Evolutionary conservation across 768 basidiomycete species (phyloP), one percentile per base, ranked within the genome.

Genomic region (Brasilioporus rufonigricans): DNA sequence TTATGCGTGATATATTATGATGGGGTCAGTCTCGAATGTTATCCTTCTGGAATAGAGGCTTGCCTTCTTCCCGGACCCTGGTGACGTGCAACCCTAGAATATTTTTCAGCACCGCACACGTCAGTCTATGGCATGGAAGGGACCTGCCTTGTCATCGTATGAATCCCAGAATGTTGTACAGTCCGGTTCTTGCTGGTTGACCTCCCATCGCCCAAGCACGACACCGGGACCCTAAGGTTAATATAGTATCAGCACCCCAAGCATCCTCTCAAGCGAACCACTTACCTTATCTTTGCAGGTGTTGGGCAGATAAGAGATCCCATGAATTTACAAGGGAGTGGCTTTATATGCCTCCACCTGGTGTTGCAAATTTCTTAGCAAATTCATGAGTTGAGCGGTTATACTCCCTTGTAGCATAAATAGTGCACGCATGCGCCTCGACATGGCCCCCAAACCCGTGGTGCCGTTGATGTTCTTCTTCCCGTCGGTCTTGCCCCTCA

Each of bases 331-430:
- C 1, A 67, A 53, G 0, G 65, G 56, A 0, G 63, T 70, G 0
- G 47, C 51, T 44, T 35, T 61, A 59, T 67, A 70, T 0, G 65
- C 65, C 5, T 60, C 58, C 19, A 65, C 16, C 7, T 57, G 59
- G 33, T 58, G 60, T 6, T 39, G 36, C 51, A 65, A 65, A n/a
- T 48, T 43, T 1, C 12, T 27, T 6, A 69, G 71, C n/a, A 73
- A 43, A 36, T 71, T 71, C 46, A 59, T 60, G 3, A 73, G 52
- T 5, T 55, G 53, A 0, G 73, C 73, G 1, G 65, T n/a, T 61
- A 18, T 73, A 73, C 39, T 62, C 61, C 41, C 68, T 61, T 3
- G 66, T 64, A 0, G 57, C 68, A 47, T 67, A 71, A 0, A 64
- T 62, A n/a, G n/a, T n/a, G n/a, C n/a, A n/a, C n/a, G n/a, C n/a